These are phyloP conservation scores for Candolleomyces eurysporus DNA, from an alignment of 768 basidiomycete species.

Conservation along the genomic window DNA sequence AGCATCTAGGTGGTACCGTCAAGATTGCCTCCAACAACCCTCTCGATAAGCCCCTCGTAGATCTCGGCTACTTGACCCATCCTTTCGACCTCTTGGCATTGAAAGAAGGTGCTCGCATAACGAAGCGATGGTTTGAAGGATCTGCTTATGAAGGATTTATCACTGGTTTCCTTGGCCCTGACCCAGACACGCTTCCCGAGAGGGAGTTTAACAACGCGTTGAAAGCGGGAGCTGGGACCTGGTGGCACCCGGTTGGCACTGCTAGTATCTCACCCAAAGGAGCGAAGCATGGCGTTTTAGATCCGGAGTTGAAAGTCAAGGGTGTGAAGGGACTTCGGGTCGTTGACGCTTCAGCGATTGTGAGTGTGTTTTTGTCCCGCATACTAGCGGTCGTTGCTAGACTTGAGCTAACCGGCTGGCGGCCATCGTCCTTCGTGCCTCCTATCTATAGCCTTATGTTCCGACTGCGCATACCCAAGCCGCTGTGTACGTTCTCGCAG, in stretches of 20 bases:
- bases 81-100: conserved; percentile 21
- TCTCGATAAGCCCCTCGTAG: conserved; percentile 21
- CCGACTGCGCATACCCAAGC: conserved; percentile 6
- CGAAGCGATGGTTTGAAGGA: neutral
- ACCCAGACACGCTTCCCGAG: neutral
- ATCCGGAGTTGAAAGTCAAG: conserved; percentile 30
- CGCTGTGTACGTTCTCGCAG: conserved; percentile 5
- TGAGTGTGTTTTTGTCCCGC: conserved; percentile 9
- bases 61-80: conserved; percentile 17
- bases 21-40: conserved; percentile 11
- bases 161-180: neutral
- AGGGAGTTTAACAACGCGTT: neutral
- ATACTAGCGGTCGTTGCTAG: too few relatives aligned
- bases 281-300: conserved; percentile 26
- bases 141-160: neutral
- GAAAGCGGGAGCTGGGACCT: neutral
- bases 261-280: conserved; percentile 23
- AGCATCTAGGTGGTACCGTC: conserved; percentile 13
- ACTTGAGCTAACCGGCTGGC: too few relatives aligned
- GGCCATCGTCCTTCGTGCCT: neutral
- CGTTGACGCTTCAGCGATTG: conserved; percentile 32
- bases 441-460: conserved; percentile 1
- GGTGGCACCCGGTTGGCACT: conserved; percentile 24
- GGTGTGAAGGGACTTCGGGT: conserved; percentile 27
- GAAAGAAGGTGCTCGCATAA: conserved; percentile 18